Evolutionary conservation across 108 stramenopile genomes (phyloP).

Genomic region (Cyclotella sp.): DNA sequence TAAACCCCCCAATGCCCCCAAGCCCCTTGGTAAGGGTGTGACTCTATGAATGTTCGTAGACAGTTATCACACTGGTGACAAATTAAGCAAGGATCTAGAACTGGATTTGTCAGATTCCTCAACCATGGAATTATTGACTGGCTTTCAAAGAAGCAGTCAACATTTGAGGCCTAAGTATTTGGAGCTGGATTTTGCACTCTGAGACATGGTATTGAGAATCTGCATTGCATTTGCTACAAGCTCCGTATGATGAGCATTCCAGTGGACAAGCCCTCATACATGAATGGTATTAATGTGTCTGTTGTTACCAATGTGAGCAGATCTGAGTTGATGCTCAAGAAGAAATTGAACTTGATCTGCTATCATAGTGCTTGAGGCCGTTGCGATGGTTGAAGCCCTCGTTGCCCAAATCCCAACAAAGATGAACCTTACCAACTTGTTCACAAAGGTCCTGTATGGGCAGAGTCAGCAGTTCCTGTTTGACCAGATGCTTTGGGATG

Average conservation of each 20-base stretch:
- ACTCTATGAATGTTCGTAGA: background rate
- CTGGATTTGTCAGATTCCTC: too few species aligned
- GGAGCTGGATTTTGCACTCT: background rate
- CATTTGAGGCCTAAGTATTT: constrained; percentile 33
- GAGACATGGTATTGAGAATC: too few species aligned
- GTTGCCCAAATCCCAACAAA: constrained; percentile 30
- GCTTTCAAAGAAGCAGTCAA: constrained; percentile 34
- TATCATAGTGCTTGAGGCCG: too few species aligned
- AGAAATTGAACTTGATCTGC: background rate
- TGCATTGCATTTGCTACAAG: constrained; percentile 15
- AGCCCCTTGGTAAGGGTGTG: constrained; percentile 21
- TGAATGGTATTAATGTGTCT: too few species aligned
- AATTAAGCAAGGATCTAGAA: too few species aligned
- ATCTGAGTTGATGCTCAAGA: background rate
- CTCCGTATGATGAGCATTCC: constrained; percentile 53
- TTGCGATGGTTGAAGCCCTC: background rate
- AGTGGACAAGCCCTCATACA: constrained; percentile 23
- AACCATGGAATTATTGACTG: constrained; percentile 32
- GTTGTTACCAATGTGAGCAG: background rate
- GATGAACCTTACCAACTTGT: constrained; percentile 54
- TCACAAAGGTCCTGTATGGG: constrained; percentile 44
- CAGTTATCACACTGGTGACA: too few species aligned
- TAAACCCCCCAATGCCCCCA: constrained; percentile 28
- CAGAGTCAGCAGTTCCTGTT: background rate
- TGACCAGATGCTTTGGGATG: background rate